These are phyloP conservation scores for Boletus reticuloceps DNA, from an alignment of 768 basidiomycete genomes.

Conservation along the genomic window DNA sequence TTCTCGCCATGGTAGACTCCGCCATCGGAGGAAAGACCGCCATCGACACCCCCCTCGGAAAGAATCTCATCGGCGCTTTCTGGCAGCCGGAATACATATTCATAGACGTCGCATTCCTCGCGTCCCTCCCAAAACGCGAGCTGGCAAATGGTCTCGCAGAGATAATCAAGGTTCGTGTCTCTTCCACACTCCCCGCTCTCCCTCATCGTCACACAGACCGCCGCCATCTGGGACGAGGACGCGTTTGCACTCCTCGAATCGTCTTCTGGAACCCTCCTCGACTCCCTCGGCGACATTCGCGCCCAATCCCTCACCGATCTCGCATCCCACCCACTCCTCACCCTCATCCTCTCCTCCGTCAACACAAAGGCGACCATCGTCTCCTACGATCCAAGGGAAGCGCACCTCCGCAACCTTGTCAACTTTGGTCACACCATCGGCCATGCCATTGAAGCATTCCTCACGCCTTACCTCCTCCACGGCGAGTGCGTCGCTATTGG, in stretches of 20 bases:
- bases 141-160: slow-evolving; percentile 99
- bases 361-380: slow-evolving; percentile 97
- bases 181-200: neutral
- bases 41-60: slow-evolving; percentile 97
- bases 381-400: slow-evolving; percentile 94
- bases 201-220: slow-evolving; percentile 59
- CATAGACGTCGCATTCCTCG: slow-evolving; percentile 94
- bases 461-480: slow-evolving; percentile 91
- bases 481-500: slow-evolving; percentile 96
- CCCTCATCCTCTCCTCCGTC: slow-evolving; percentile 90
- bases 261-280: slow-evolving; percentile 77
- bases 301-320: slow-evolving; percentile 60
- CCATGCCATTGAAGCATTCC: slow-evolving; percentile 95
- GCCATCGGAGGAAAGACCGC: slow-evolving; percentile 98
- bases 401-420: slow-evolving; percentile 95
- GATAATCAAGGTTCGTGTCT: slow-evolving; percentile 78
- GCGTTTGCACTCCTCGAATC: slow-evolving; percentile 91
- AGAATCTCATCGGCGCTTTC: slow-evolving; percentile 98
- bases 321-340: slow-evolving; percentile 83
- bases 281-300: slow-evolving; percentile 65
- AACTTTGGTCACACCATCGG: slow-evolving; percentile 99
- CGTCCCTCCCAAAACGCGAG: slow-evolving; percentile 87
- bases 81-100: slow-evolving; percentile 98
- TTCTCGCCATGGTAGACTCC: slow-evolving; percentile 98
- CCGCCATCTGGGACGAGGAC: slow-evolving; percentile 95